These are phyloP conservation scores for Fusarium poae DNA, from an alignment of 2,329 filamentous ascomycete genomes.

Conservation along the genomic window DNA sequence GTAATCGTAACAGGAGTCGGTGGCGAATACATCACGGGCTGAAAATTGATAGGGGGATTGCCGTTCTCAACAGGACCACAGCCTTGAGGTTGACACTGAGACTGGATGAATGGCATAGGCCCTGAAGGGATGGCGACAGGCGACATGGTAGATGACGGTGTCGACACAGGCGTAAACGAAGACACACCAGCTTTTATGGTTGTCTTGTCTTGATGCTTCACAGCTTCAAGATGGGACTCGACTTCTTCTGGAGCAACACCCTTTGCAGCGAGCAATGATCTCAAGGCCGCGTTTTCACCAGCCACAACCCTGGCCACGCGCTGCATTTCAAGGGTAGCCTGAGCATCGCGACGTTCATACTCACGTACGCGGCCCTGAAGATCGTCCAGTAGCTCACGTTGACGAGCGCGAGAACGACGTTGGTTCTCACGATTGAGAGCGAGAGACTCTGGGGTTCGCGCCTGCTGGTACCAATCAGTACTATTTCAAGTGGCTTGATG, in stretches of 20 bases:
- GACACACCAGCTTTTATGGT: not conserved
- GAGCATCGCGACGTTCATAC: constrained; percentile 57
- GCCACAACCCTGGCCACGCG: constrained; percentile 59
- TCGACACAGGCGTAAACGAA: constrained; percentile 19
- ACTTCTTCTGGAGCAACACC: constrained; percentile 40
- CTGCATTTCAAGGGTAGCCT: constrained; percentile 63
- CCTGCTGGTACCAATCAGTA: constrained; percentile 20
- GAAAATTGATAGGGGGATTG: not conserved
- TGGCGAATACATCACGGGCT: constrained; percentile 2
- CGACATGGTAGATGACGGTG: constrained; percentile 24
- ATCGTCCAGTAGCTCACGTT: constrained; percentile 58
- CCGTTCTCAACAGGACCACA: not conserved
- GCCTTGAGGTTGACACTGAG: constrained; percentile 1
- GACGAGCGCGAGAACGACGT: constrained; percentile 60
- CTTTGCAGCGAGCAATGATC: constrained; percentile 45
- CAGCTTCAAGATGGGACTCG: constrained; percentile 39
- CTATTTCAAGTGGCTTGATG: not conserved
- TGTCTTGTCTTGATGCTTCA: constrained; percentile 1
- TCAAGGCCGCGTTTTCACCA: constrained; percentile 58
- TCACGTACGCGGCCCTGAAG: constrained; percentile 59
- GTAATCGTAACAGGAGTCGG: constrained; percentile 1
- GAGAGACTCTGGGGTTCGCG: constrained; percentile 48
- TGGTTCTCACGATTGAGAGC: constrained; percentile 59
- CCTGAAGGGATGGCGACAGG: constrained; percentile 20
- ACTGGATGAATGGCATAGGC: not conserved